Percentiles rank a stretch among this genome's conserved stretches.
phyloP scores from a whole-genome alignment of 441 rosid genomes.

The Mallotus japonicus region DNA sequence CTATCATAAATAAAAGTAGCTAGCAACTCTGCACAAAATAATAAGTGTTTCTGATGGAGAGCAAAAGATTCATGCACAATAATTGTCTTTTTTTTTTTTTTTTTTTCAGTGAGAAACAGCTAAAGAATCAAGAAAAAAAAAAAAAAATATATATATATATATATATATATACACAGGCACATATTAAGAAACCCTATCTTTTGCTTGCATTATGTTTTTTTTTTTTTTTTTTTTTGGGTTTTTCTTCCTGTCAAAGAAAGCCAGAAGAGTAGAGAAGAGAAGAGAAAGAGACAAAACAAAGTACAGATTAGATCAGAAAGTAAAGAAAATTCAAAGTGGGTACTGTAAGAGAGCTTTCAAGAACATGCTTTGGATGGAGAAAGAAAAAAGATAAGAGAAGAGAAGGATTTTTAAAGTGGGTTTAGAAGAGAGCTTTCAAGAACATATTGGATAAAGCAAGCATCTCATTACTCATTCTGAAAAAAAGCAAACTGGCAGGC shows the following conservation, averaged over 20 bases:
- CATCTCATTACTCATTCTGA: neutral
- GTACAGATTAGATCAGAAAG: constrained; percentile 31
- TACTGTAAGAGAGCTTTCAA: no score
- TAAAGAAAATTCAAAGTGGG: no score
- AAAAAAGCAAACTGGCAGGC: constrained; percentile 27
- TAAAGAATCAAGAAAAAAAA: neutral
- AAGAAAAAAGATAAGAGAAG: neutral
- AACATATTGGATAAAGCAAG: constrained; percentile 19
- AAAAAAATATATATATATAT: no score
- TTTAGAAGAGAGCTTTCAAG: constrained; percentile 19
- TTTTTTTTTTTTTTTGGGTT: neutral
- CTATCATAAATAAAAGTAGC: neutral
- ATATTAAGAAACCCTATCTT: neutral
- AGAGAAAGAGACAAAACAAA: constrained; percentile 41
- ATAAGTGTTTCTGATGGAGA: neutral
- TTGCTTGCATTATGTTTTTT: constrained; percentile 6
- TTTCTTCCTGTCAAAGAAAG: constrained; percentile 3
- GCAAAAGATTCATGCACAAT: neutral
- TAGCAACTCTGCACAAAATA: no score
- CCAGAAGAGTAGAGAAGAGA: neutral
- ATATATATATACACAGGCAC: no score
- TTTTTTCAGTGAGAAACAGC: neutral
- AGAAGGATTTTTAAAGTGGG: neutral
- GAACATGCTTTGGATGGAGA: neutral
- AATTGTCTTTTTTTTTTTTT: no score